Evolutionary conservation across 345 rosid genomes (phyloP).

Genomic region (Orychophragmus violaceus): DNA sequence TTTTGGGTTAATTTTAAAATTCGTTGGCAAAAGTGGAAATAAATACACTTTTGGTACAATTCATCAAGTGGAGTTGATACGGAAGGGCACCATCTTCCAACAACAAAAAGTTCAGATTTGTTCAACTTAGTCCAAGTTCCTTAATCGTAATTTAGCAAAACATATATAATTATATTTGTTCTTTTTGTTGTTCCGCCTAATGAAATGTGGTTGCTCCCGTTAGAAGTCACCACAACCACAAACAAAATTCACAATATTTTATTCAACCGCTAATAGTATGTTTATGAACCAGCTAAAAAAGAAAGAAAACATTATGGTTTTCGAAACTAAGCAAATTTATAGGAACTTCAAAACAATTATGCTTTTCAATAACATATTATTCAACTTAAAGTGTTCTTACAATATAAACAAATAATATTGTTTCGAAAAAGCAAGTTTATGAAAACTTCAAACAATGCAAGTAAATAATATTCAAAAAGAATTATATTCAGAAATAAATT

Average conservation of each 20-base stretch:
- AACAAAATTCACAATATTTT: background rate
- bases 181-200: background rate
- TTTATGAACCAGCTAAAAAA: too few relatives aligned
- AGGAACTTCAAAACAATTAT: background rate
- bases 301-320: background rate
- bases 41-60: slow-evolving; percentile 5
- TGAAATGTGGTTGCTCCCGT: background rate
- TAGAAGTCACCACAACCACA: background rate
- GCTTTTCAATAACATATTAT: too few relatives aligned
- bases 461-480: too few relatives aligned
- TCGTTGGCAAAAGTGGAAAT: slow-evolving; percentile 12
- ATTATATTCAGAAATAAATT: too few relatives aligned
- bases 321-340: background rate
- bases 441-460: background rate
- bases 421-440: background rate
- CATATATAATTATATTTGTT: background rate
- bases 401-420: too few relatives aligned
- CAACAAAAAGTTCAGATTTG: too few relatives aligned
- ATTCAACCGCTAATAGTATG: background rate
- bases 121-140: background rate
- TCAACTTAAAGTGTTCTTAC: too few relatives aligned
- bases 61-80: background rate
- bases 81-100: background rate
- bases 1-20: background rate
- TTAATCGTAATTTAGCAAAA: background rate